Base-by-base conservation (phyloP, 1,284 basidiomycete genomes). In the Apiotrichum siamense region DNA sequence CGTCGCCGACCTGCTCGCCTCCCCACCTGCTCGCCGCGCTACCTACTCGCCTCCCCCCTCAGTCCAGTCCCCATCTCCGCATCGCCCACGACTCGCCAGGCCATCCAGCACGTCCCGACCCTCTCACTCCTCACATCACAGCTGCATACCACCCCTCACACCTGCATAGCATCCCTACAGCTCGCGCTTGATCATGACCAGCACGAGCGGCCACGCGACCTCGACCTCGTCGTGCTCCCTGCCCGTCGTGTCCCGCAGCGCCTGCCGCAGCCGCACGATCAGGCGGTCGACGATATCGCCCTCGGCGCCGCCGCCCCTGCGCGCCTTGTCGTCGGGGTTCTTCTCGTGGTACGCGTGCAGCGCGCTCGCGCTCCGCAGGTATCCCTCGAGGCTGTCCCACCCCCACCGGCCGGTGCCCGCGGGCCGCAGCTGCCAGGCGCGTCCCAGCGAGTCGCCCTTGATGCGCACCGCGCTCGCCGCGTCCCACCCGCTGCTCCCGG, bases 171-270 rank as follows among this genome's bases (percentile, higher is more conserved):
- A 35, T 35, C 5, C 38, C n/a, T 41, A 41, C 6, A 41, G 6
- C 29, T 36, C 32, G 10, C 21, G 21, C 60, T 75, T 77, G 23
- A 77, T 81, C 57, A 87, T 72, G 25, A 87, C 67, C 54, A 87
- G 59, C 12, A 83, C 84, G 47, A 88, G 62, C 3, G 85, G 85
- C 85, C 85, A 88, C 61, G 85, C 86, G 4, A 87, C 77, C 29
- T 78, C 77, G 3, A 88, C 67, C 36, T 54, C 47, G 17, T 31
- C 49, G 20, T 27, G 25, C 4, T 26, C 27, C 3, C 44, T 72
- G 17, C 75, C 72, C 27, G 10, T 20, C 2, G 71, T 56, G 37
- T 67, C 71, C 29, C 71, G 72, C n/a, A 77, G 75, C 46, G 77
- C 76, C 45, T 76, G 73, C 54, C 69, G 66, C 45, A 87, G 64